Base-by-base conservation (phyloP, 2,329 filamentous ascomycete species). In the Penicillium sp. region DNA sequence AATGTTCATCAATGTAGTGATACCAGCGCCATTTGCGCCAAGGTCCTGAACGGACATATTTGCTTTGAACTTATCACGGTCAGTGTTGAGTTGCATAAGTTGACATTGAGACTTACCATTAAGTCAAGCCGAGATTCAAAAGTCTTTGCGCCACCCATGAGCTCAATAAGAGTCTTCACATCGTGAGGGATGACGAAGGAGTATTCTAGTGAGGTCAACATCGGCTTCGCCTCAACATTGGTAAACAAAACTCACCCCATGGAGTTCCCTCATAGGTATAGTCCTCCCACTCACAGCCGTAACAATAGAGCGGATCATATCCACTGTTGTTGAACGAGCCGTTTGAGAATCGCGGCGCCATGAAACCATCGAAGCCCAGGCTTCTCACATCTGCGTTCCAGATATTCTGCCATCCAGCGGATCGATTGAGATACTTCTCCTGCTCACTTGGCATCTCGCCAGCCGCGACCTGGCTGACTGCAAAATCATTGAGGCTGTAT, bases 351-450 rank as follows among this genome's bases (percentile, higher is more conserved):
- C 81, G 79, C 0, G 87, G 87, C 0, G 86, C 86, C 10, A 90
- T 71, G 59, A 75, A 63, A 51, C 73, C 72, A 0, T 75, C 79
- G 68, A 87, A 88, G 7, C 80, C 81, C 0, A 87, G 76, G 0
- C 83, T 83, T 3, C 75, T 75, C 24, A 84, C 79, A 39, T 81
- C 69, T 0, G 79, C 67, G 65, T 90, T 84, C 86, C 86, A 90
- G 56, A 89, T 86, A 63, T 87, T 88, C 27, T 84, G 81, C 88
- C 88, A 91, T 57, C 88, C 86, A n/a, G 81, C 78, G 1, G 85
- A 87, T 11, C 87, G 81, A 40, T 80, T 75, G 14, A 88, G 75
- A 63, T 90, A 90, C 47, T 79, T 85, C 3, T 74, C 60, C 9
- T 72, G 70, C 21, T 73, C 77, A 13, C 69, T 71, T 0, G 74